Evolutionary conservation across 2,329 filamentous ascomycete species (phyloP).

Genomic region (Penicillium digitatum): DNA sequence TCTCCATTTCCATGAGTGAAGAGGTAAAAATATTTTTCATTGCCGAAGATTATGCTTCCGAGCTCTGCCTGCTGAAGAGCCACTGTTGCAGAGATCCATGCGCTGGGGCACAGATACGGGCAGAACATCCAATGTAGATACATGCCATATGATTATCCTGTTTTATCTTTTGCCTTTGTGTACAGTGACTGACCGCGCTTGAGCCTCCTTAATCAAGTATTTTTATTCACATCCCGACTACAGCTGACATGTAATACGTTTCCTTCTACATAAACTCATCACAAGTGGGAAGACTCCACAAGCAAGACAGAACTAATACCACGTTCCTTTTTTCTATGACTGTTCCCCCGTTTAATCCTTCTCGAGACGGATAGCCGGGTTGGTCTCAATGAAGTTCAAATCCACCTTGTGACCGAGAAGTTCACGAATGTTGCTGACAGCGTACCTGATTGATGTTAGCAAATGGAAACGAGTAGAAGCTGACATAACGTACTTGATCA

Average conservation of each 20-base stretch:
- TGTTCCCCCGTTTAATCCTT: slow-evolving; percentile 58
- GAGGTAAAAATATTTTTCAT: slow-evolving; percentile 38
- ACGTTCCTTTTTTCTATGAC: slow-evolving; percentile 9
- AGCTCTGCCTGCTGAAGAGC: slow-evolving; percentile 59
- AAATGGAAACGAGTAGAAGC: neutral
- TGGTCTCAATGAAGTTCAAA: slow-evolving; percentile 84
- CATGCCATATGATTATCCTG: neutral
- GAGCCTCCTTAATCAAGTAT: neutral
- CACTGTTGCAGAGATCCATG: slow-evolving; percentile 55
- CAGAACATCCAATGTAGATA: slow-evolving; percentile 47
- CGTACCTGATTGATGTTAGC: slow-evolving; percentile 48
- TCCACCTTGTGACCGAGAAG: slow-evolving; percentile 94
- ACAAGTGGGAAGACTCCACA: slow-evolving; percentile 5
- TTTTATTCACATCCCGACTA: slow-evolving; percentile 21
- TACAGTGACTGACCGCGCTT: neutral
- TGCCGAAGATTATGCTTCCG: slow-evolving; percentile 35
- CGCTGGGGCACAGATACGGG: slow-evolving; percentile 67
- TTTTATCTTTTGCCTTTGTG: neutral
- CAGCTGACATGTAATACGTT: slow-evolving; percentile 23
- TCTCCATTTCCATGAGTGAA: slow-evolving; percentile 38
- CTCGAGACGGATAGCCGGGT: slow-evolving; percentile 84
- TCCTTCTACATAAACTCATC: slow-evolving; percentile 24
- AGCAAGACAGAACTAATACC: slow-evolving; percentile 19
- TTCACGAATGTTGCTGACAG: slow-evolving; percentile 85
- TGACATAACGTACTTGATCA: slow-evolving; percentile 74